These are phyloP conservation scores for Leishmania turanica DNA, from an alignment of 208 protist species.

Conservation along the genomic window DNA sequence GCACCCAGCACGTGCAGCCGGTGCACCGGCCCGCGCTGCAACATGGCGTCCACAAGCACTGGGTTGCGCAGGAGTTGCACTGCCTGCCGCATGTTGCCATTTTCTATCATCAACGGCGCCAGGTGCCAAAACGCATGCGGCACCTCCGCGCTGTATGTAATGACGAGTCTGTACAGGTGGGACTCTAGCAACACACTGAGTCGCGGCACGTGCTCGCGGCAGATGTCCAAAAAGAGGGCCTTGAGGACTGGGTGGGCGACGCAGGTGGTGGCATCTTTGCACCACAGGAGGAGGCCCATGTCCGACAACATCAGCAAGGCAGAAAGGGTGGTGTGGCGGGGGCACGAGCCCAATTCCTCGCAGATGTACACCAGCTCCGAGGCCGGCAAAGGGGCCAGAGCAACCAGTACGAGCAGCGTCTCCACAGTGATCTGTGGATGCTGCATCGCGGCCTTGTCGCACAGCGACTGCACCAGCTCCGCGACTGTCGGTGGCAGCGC, in stretches of 20 bases:
- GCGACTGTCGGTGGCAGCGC: constrained; percentile 53
- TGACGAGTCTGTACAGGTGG: constrained; percentile 76
- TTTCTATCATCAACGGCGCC: constrained; percentile 64
- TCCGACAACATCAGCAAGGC: constrained; percentile 64
- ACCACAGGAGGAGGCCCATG: constrained; percentile 60
- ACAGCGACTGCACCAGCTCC: constrained; percentile 51
- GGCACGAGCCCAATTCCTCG: constrained; percentile 74
- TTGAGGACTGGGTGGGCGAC: constrained; percentile 49
- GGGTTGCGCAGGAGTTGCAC: constrained; percentile 52
- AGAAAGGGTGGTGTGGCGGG: constrained; percentile 61
- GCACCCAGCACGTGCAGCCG: constrained; percentile 59
- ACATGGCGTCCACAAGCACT: constrained; percentile 54
- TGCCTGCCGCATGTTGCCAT: constrained; percentile 67
- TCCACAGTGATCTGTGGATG: constrained; percentile 52
- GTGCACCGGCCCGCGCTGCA: constrained; percentile 30
- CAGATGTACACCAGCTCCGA: constrained; percentile 78
- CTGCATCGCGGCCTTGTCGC: constrained; percentile 44
- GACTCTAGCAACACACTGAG: constrained; percentile 78
- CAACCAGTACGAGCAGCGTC: constrained; percentile 58
- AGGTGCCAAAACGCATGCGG: constrained; percentile 60
- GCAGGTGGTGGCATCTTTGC: constrained; percentile 46
- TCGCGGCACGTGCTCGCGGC: constrained; percentile 48
- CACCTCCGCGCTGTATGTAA: constrained; percentile 70
- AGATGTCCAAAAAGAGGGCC: constrained; percentile 43
- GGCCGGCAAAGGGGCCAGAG: constrained; percentile 54